Evolutionary conservation across 1,139 yeast genomes (phyloP).

Genomic region (Nakaseomyces nivariensis): DNA sequence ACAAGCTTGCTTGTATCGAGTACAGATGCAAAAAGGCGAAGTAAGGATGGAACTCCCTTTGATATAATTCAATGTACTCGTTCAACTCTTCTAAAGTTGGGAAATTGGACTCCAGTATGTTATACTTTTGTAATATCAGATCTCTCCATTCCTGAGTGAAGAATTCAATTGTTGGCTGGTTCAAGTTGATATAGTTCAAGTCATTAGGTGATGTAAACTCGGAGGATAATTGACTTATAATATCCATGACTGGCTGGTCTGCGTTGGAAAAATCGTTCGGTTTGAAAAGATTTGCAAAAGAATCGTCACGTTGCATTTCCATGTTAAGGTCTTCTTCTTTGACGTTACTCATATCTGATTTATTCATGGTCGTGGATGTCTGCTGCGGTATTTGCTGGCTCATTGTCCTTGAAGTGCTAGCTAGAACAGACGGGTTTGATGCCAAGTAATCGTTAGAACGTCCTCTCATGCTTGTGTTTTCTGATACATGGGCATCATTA

Average conservation of each 20-base stretch:
- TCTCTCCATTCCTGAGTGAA: conserved; percentile 45
- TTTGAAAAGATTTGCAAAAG: not conserved
- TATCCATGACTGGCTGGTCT: conserved; percentile 2
- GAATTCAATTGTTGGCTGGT: conserved; percentile 6
- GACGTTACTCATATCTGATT: no score
- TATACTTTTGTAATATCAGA: conserved; percentile 43
- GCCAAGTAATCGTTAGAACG: not conserved
- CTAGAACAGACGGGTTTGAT: not conserved
- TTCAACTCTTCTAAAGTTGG: conserved; percentile 73
- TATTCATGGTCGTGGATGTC: no score
- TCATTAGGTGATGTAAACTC: conserved; percentile 2
- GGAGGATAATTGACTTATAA: conserved; percentile 1
- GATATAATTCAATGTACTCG: conserved; percentile 59
- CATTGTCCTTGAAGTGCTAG: not conserved
- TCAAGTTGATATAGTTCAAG: not conserved
- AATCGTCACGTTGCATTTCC: not conserved
- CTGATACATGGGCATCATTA: no score
- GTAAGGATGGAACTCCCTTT: conserved; percentile 65
- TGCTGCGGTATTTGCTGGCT: not conserved
- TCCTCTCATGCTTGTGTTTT: not conserved
- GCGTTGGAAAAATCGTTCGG: not conserved
- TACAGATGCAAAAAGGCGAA: conserved; percentile 79
- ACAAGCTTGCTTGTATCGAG: conserved; percentile 47
- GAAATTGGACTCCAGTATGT: conserved; percentile 43
- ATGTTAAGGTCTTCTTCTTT: not conserved